Base-by-base conservation (phyloP, 441 rosid genomes). In the Eruca vesicaria region DNA sequence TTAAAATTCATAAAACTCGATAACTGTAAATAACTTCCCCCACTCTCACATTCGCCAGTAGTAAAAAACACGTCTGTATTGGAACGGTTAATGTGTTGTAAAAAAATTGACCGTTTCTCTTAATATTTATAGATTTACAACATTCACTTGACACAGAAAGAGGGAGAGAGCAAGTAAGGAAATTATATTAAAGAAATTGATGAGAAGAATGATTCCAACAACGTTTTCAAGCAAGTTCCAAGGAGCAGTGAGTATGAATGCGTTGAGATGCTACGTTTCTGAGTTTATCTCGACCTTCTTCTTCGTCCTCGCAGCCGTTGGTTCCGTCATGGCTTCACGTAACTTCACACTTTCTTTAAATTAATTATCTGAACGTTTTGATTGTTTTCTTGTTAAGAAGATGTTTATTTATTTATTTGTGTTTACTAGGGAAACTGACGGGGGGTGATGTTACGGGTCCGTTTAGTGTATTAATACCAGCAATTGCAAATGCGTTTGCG, bases 221-320 rank as follows among this genome's bases (percentile, higher is more conserved):
- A 69, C 84, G 5, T 61, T 91, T 8, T 20, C 82, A 18, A 66
- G 80, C 2, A 91, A 90, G 43, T 89, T 93, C 61, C 67, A 80
- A 31, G 89, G 87, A 79, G 82, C 84, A 2, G 32, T 96, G 23
- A 89, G 87, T 33, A 75, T 71, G 19, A 80, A 72, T 35, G 89
- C 99, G 5, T 78, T 91, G 11, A 79, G 96, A 76, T 84, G 91
- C 1, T 96, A 96, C 67, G 86, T 96, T 1, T 95, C 97, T 0
- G 97, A 93, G 88, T 96, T 93, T 74, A 88, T 93, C 78, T 91
- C 98, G 20, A 91, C 98, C 20, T 96, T 96, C 93, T 90, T 89
- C 67, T 96, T 79, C 29, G 98, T 93, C 8, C 80, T 90, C 28
- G 87, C 90, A 0, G 97, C 87, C 18, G 86, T 96, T 5, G 99